A percentile compares a stretch with the other conserved stretches of the same genome.
Evolutionary conservation across 371 early-diverging fungal genomes (phyloP).

Genomic region (Mortierella sp.): DNA sequence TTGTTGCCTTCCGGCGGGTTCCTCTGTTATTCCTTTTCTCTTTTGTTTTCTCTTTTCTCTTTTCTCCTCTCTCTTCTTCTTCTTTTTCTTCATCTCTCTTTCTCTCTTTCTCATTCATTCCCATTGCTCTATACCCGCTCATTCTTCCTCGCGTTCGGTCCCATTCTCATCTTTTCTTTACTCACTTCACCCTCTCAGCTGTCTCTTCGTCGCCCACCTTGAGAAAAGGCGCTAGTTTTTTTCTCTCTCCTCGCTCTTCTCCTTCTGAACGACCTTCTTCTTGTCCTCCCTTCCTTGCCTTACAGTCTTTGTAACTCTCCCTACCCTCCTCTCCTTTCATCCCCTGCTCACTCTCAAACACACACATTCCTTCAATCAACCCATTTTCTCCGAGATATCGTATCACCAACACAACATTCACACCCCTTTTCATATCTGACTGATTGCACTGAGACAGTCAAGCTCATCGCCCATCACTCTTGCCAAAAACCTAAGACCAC

Average conservation of each 20-base stretch:
- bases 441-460: conserved; percentile 8
- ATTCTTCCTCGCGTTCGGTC: background rate
- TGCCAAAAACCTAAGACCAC: background rate
- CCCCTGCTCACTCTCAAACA: background rate
- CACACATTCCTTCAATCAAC: background rate
- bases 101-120: background rate
- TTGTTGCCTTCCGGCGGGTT: background rate
- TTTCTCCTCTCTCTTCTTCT: background rate
- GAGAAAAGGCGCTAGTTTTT: background rate
- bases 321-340: background rate
- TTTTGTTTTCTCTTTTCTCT: background rate
- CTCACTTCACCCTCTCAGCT: background rate
- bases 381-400: background rate
- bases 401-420: background rate
- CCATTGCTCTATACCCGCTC: background rate
- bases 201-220: background rate
- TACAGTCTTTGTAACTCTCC: background rate
- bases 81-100: background rate
- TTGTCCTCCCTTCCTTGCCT: background rate
- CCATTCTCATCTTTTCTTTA: background rate
- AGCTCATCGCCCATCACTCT: background rate
- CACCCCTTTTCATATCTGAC: background rate
- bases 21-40: background rate
- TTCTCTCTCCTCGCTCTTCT: background rate
- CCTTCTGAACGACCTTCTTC: background rate